These are phyloP conservation scores for Hymenochaete sp. DNA, from an alignment of 1,284 basidiomycete genomes.

Conservation along the genomic window DNA sequence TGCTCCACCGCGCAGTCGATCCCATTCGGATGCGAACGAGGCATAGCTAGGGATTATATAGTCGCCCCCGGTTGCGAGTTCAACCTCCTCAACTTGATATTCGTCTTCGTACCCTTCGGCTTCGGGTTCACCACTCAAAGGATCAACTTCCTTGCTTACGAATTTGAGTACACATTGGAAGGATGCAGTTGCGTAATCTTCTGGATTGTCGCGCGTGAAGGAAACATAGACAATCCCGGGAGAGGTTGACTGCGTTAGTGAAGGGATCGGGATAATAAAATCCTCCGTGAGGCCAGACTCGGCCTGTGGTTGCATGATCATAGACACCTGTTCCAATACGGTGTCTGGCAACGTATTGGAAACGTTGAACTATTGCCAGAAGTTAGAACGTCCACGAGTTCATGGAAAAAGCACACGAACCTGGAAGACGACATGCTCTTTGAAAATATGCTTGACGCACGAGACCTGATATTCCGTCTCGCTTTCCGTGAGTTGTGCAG, in stretches of 20 bases:
- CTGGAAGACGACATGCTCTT: constrained; percentile 94
- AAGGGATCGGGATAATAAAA: constrained; percentile 84
- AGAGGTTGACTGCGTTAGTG: constrained; percentile 61
- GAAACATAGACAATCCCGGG: constrained; percentile 88
- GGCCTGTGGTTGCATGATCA: constrained; percentile 77
- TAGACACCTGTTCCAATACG: constrained; percentile 91
- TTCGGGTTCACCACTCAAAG: constrained; percentile 92
- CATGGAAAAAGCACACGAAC: constrained; percentile 31
- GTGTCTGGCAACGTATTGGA: constrained; percentile 99
- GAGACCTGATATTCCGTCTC: constrained; percentile 98
- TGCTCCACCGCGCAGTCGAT: constrained; percentile 70
- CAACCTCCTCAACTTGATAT: constrained; percentile 95
- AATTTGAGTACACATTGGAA: constrained; percentile 95
- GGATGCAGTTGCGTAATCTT: constrained; percentile 75
- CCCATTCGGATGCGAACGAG: constrained; percentile 93
- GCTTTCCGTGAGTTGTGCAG: constrained; percentile 84
- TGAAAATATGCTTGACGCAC: constrained; percentile 96
- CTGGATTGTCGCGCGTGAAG: constrained; percentile 76
- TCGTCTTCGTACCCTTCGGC: constrained; percentile 98
- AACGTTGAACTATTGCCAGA: constrained; percentile 77
- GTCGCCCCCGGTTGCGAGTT: constrained; percentile 83
- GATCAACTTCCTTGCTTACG: constrained; percentile 95
- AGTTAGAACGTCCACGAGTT: background rate
- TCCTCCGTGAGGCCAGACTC: constrained; percentile 83
- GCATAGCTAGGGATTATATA: constrained; percentile 92